These are phyloP conservation scores for Uronychia binucleata DNA, from an alignment of 73 alveolate genomes.

Conservation along the genomic window DNA sequence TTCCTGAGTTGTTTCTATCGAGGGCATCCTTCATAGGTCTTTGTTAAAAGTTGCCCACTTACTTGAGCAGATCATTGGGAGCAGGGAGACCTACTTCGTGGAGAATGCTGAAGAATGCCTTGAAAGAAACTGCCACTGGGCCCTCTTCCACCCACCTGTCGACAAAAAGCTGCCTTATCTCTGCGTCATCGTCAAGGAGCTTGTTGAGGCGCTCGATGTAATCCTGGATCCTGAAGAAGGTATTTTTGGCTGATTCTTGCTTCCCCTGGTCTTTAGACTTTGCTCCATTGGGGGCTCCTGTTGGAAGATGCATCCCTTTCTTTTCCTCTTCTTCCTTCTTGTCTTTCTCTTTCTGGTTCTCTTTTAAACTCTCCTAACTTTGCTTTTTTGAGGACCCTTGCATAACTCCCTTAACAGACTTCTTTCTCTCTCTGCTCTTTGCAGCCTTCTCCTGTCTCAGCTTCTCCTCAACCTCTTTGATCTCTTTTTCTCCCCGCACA, in stretches of 20 bases:
- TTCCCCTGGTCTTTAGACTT: neutral
- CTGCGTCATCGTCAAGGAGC: neutral
- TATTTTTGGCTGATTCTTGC: neutral
- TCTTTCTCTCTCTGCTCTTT: neutral
- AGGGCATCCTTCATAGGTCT: neutral
- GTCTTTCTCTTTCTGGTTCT: neutral
- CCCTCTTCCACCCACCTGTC: neutral
- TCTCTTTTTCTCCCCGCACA: neutral
- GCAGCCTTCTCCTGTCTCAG: neutral
- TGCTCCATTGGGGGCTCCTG: neutral
- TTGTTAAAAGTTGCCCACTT: neutral
- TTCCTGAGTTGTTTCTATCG: neutral
- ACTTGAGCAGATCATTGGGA: neutral
- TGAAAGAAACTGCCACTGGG: neutral
- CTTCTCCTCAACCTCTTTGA: neutral
- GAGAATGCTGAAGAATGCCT: neutral
- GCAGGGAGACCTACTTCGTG: neutral
- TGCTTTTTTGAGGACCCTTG: neutral
- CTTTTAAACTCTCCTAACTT: neutral
- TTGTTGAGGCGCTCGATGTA: neutral
- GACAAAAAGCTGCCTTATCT: neutral
- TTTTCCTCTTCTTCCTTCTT: conserved; percentile 6
- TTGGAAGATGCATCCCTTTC: neutral
- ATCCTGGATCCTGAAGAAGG: neutral
- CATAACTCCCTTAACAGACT: neutral